Conservation (phyloP, 441 rosid species). For the Breynia disticha region DNA sequence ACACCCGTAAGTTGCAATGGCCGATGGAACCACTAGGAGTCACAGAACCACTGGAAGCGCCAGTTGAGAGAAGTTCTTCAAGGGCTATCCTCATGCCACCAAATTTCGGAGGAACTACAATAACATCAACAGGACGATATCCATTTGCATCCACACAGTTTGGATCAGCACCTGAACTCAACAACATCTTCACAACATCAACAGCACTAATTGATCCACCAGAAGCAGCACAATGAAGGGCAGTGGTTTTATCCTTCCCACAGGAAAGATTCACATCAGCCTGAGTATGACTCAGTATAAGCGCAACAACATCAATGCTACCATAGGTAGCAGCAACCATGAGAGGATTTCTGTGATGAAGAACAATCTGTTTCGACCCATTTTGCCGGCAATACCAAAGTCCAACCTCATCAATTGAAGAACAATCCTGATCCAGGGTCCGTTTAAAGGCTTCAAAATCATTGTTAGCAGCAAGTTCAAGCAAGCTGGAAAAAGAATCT, state of each 20-base stretch:
- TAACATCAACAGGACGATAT: slow-evolving; percentile 50
- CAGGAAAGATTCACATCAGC: slow-evolving; percentile 38
- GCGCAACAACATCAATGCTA: slow-evolving; percentile 31
- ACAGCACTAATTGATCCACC: slow-evolving; percentile 42
- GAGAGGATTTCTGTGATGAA: slow-evolving; percentile 49
- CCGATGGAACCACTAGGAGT: slow-evolving; percentile 12
- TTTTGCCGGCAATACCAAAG: slow-evolving; percentile 33
- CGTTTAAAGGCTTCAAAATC: slow-evolving; percentile 29
- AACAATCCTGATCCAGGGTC: slow-evolving; percentile 15
- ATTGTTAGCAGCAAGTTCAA: slow-evolving; percentile 44
- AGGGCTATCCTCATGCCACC: slow-evolving; percentile 27
- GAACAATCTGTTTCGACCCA: slow-evolving; percentile 42
- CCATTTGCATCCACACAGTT: slow-evolving; percentile 43
- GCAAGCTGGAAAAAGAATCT: slow-evolving; percentile 32
- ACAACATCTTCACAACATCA: slow-evolving; percentile 50
- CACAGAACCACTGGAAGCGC: background rate
- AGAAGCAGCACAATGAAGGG: slow-evolving; percentile 76
- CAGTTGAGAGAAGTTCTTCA: slow-evolving; percentile 35
- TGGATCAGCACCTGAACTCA: slow-evolving; percentile 55
- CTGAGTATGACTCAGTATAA: slow-evolving; percentile 18
- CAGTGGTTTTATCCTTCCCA: slow-evolving; percentile 52
- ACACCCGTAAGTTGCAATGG: slow-evolving; percentile 16
- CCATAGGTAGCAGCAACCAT: slow-evolving; percentile 74
- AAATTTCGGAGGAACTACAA: slow-evolving; percentile 39
- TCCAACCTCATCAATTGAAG: slow-evolving; percentile 27